phyloP scores from a whole-genome alignment of 1,139 yeast species.

The Barnettozyma hawaiiensis region DNA sequence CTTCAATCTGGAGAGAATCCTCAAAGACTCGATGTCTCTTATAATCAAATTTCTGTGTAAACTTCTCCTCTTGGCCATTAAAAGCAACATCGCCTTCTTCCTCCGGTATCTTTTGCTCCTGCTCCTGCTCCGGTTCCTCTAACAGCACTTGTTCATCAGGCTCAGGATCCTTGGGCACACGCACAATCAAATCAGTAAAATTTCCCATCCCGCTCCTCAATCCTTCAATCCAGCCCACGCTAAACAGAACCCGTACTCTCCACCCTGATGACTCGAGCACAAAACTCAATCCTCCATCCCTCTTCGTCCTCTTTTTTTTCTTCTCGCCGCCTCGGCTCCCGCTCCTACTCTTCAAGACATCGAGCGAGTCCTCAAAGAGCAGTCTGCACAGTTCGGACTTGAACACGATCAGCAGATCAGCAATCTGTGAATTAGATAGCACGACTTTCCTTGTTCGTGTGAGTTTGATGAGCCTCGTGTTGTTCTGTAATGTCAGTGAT shows the following conservation, averaged over 20 bases:
- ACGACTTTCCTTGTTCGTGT: conserved; percentile 4
- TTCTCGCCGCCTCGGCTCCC: too few relatives aligned
- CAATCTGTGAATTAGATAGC: conserved; percentile 9
- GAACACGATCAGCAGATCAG: conserved; percentile 4
- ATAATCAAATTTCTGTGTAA: conserved; percentile 6
- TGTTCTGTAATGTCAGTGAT: conserved; percentile 3
- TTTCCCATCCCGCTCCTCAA: conserved; percentile 7
- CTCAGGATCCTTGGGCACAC: conserved; percentile 5
- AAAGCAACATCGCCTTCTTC: conserved; percentile 3
- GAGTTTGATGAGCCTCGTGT: conserved; percentile 8
- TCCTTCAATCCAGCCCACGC: conserved; percentile 4
- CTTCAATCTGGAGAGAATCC: conserved; percentile 9
- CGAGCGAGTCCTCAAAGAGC: conserved; percentile 4
- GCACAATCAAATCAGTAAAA: conserved; percentile 4
- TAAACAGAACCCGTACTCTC: conserved; percentile 2
- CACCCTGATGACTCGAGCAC: conserved; percentile 4
- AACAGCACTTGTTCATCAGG: background rate
- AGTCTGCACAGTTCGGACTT: conserved; percentile 2
- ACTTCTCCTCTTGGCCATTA: conserved; percentile 6
- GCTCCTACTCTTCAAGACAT: conserved; percentile 2
- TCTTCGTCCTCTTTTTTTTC: background rate
- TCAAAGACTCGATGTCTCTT: conserved; percentile 1
- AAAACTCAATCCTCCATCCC: conserved; percentile 1
- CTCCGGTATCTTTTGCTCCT: conserved; percentile 1
- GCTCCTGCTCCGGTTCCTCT: too few relatives aligned